Conservation (phyloP, 2,329 filamentous ascomycete genomes). For the Volutella citrinella region DNA sequence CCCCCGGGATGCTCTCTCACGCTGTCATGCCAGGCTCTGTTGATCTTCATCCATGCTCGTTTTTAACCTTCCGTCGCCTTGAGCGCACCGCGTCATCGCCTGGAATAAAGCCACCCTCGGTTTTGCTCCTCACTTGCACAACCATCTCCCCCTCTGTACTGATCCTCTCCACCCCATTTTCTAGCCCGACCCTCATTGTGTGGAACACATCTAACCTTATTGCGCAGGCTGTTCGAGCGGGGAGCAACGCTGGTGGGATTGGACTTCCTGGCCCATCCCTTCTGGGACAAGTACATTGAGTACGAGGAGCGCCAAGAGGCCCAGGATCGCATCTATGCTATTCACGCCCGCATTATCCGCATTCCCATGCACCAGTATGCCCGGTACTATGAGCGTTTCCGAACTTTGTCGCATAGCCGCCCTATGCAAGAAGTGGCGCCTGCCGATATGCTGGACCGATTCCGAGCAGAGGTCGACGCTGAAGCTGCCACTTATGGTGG, state of each 20-base stretch:
- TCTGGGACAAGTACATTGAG: slow-evolving; percentile 99
- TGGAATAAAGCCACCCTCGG: slow-evolving; percentile 39
- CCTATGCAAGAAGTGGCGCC: slow-evolving; percentile 72
- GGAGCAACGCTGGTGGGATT: slow-evolving; percentile 81
- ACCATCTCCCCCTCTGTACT: slow-evolving; percentile 55
- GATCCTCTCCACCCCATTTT: slow-evolving; percentile 40
- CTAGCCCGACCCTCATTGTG: slow-evolving; percentile 32
- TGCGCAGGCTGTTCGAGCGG: slow-evolving; percentile 83
- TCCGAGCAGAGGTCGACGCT: slow-evolving; percentile 69
- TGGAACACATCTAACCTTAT: slow-evolving; percentile 25
- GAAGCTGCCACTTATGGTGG: slow-evolving; percentile 55
- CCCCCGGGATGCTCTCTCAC: slow-evolving; percentile 63
- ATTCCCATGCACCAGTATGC: slow-evolving; percentile 96
- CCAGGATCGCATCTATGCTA: slow-evolving; percentile 78
- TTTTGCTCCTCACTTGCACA: slow-evolving; percentile 50
- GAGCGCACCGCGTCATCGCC: slow-evolving; percentile 32
- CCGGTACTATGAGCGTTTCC: slow-evolving; percentile 90
- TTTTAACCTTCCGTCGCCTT: slow-evolving; percentile 38
- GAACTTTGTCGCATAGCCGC: slow-evolving; percentile 68
- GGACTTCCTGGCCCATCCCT: slow-evolving; percentile 90
- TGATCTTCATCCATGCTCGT: slow-evolving; percentile 37
- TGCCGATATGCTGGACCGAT: slow-evolving; percentile 62
- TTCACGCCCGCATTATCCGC: slow-evolving; percentile 77
- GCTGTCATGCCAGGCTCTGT: slow-evolving; percentile 60
- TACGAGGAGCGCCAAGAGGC: slow-evolving; percentile 90